These are phyloP conservation scores for Cicer chorassanicum DNA, from an alignment of 306 rosid genomes.

Conservation along the genomic window DNA sequence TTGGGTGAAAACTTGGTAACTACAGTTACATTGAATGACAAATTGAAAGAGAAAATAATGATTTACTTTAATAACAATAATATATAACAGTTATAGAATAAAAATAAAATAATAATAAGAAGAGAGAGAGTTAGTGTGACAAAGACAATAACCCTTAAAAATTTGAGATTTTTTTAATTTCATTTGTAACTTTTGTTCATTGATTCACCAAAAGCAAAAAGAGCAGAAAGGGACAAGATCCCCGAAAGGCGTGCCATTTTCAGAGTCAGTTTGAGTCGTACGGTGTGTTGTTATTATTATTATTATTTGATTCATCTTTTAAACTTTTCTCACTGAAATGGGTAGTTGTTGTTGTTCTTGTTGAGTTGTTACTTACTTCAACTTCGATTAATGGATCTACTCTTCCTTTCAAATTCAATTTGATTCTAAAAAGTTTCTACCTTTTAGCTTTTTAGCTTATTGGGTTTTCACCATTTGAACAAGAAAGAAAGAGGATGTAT, in stretches of 20 bases:
- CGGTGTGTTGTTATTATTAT: conserved; percentile 30
- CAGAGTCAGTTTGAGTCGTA: conserved; percentile 43
- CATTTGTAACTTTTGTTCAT: conserved; percentile 8
- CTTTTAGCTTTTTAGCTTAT: conserved; percentile 6
- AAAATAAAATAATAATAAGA: not conserved
- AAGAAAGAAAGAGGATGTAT: conserved; percentile 56
- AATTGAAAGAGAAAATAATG: too few relatives aligned
- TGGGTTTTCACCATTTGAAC: conserved; percentile 29
- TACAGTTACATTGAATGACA: too few relatives aligned
- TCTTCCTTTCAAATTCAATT: not conserved
- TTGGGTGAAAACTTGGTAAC: too few relatives aligned
- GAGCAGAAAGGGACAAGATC: conserved; percentile 61
- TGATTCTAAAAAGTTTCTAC: not conserved
- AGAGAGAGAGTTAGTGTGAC: conserved; percentile 4
- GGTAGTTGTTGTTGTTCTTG: not conserved
- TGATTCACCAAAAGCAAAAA: conserved; percentile 13
- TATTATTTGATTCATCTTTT: conserved; percentile 22
- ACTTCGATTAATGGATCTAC: conserved; percentile 39
- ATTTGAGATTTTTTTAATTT: conserved; percentile 16
- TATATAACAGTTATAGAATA: not conserved
- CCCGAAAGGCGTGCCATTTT: conserved; percentile 55
- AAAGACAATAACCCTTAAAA: conserved; percentile 40
- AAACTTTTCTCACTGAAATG: conserved; percentile 29
- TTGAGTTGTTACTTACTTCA: not conserved
- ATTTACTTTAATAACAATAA: too few relatives aligned